Evolutionary conservation across 148 eudicot species (phyloP).

Genomic region (Selenicereus undatus): DNA sequence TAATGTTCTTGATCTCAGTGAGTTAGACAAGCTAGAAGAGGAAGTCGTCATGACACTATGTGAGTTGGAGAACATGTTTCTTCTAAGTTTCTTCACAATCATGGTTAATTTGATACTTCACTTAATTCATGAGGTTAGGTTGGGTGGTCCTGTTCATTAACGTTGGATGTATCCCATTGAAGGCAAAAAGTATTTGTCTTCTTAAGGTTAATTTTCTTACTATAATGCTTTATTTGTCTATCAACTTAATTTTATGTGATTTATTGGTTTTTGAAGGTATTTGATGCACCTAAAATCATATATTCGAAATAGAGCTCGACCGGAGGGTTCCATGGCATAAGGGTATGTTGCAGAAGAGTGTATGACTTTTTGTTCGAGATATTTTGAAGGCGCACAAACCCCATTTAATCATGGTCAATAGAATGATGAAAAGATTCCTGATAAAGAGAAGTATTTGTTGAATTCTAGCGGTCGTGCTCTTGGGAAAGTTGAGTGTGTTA

Average conservation of each 20-base stretch:
- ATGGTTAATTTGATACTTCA: neutral
- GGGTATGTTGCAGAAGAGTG: conserved; percentile 1
- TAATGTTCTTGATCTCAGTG: neutral
- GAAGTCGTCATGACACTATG: neutral
- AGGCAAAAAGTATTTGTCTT: neutral
- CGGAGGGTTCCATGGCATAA: neutral
- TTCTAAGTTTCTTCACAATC: conserved; percentile 2
- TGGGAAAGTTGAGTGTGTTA: neutral
- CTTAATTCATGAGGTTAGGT: neutral
- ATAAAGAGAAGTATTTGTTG: neutral
- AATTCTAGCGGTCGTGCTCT: neutral
- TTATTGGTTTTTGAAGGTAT: neutral
- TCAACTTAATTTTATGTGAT: neutral
- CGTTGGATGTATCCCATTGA: neutral
- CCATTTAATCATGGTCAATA: neutral
- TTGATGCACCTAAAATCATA: conserved; percentile 6
- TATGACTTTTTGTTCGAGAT: conserved; percentile 3
- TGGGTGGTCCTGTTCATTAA: neutral
- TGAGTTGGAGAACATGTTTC: neutral
- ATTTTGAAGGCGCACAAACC: conserved; percentile 2
- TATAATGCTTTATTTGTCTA: neutral
- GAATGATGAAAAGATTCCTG: neutral
- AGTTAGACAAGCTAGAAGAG: neutral
- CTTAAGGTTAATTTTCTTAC: neutral
- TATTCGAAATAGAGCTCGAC: conserved; percentile 10